Base-by-base conservation (phyloP, 2,329 filamentous ascomycete genomes). In the Helotiales sp. region DNA sequence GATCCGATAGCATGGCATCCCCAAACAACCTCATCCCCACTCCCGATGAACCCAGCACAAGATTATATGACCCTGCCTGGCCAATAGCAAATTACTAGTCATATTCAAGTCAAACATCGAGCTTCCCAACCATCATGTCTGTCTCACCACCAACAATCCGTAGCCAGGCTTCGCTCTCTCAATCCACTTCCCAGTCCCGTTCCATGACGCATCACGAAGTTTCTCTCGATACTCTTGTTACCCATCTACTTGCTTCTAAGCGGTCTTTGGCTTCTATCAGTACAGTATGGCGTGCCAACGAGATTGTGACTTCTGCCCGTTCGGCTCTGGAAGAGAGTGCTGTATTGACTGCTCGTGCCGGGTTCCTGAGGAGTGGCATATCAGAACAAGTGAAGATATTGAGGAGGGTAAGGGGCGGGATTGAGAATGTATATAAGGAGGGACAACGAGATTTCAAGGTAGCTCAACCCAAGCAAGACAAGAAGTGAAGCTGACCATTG, bases 231-330 rank as follows among this genome's bases (percentile, higher is more conserved):
- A 89, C 88, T 26, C 88, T 98, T 50, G 92, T 97, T 64, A 87
- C 89, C 62, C 89, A 97, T 80, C 90, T 97, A 40, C 88, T 97
- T 47, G 90, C 91, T 32, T 92, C 95, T 8, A 97, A 97, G 78
- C 89, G 93, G 52, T 94, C 94, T 0, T 86, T 98, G 4, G 92
- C 91, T 17, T 93, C 93, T 11, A 93, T 96, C 78, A 88, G 85
- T 49, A 89, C 92, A 68, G 93, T 97, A 61, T 90, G 92, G 77
- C 91, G 92, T 67, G 94, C 93, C 71, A 94, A 96, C 76, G 91
- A 96, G 75, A 89, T 97, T 64, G 91, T 96, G 52, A 93, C 88
- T 22, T 84, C 87, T 15, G 93, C 93, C 4, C 90, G 93, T 37
- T 82, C 85, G 34, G 87, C 92, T 37, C 84, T 97, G 71, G 92